phyloP scores from a whole-genome alignment of 2,329 filamentous ascomycete species.

The Paraconiothyrium brasiliense region DNA sequence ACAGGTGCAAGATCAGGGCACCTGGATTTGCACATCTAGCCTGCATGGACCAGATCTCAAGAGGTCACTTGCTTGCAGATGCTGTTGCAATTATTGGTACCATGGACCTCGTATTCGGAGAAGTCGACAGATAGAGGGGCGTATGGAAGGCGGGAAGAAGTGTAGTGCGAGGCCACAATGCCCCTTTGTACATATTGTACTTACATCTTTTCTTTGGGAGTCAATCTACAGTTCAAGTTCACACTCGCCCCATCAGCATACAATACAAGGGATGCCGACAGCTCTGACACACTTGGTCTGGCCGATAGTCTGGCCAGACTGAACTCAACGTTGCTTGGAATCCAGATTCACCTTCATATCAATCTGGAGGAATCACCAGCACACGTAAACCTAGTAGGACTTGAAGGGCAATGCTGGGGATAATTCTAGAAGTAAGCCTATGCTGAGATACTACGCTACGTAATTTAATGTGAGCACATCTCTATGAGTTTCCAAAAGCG shows the following conservation, averaged over 20 bases:
- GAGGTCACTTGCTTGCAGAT: slow-evolving; percentile 93
- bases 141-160: background rate
- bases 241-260: background rate
- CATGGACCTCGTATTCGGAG: slow-evolving; percentile 52
- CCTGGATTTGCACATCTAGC: slow-evolving; percentile 95
- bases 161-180: background rate
- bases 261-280: background rate
- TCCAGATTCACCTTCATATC: too few relatives aligned
- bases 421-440: too few relatives aligned
- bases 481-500: too few relatives aligned
- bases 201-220: slow-evolving; percentile 28
- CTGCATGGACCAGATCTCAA: slow-evolving; percentile 92
- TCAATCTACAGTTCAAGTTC: slow-evolving; percentile 31
- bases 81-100: slow-evolving; percentile 90
- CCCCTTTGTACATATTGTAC: slow-evolving; percentile 41
- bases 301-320: too few relatives aligned
- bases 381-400: too few relatives aligned
- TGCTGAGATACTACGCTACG: too few relatives aligned
- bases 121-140: slow-evolving; percentile 32
- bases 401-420: too few relatives aligned
- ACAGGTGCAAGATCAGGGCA: slow-evolving; percentile 96
- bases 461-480: too few relatives aligned
- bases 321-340: too few relatives aligned
- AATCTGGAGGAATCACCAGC: too few relatives aligned
- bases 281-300: background rate